These are phyloP conservation scores for Pichia exigua DNA, from an alignment of 805 yeast species.

Conservation along the genomic window DNA sequence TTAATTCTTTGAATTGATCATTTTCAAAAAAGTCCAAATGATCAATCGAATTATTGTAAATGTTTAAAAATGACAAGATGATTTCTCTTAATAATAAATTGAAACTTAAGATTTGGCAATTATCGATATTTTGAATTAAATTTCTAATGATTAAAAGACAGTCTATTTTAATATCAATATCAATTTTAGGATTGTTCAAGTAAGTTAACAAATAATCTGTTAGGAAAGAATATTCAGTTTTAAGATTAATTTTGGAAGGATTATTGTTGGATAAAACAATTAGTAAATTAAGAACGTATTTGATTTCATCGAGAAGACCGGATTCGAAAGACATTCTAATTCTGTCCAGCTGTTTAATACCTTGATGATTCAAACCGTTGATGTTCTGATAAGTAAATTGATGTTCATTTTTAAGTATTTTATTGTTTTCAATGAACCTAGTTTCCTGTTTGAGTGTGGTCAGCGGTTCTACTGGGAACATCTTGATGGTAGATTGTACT, in stretches of 20 bases:
- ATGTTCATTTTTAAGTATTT: conserved; percentile 25
- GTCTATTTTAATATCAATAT: conserved; percentile 30
- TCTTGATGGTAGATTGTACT: conserved; percentile 6
- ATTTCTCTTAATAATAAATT: conserved; percentile 28
- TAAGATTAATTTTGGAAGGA: conserved; percentile 35
- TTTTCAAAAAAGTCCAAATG: conserved; percentile 10
- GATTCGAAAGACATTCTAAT: conserved; percentile 63
- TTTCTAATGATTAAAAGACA: conserved; percentile 70
- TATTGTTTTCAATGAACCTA: conserved; percentile 24
- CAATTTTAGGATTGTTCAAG: conserved; percentile 17
- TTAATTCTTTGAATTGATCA: conserved; percentile 45
- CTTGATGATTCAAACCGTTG: conserved; percentile 36
- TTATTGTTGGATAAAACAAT: conserved; percentile 35
- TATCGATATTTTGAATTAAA: conserved; percentile 71
- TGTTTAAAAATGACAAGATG: conserved; percentile 42
- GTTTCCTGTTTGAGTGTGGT: conserved; percentile 29
- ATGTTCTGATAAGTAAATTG: conserved; percentile 24
- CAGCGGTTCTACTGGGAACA: conserved; percentile 28
- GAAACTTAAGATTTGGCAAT: conserved; percentile 69
- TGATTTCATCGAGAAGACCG: conserved; percentile 57
- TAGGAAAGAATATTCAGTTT: conserved; percentile 32
- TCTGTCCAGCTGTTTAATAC: conserved; percentile 56
- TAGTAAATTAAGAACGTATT: conserved; percentile 60
- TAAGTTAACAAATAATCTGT: conserved; percentile 27
- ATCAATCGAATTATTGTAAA: conserved; percentile 16